Evolutionary conservation across 106 monocot species (phyloP).

Genomic region (Dendrobium nobile): DNA sequence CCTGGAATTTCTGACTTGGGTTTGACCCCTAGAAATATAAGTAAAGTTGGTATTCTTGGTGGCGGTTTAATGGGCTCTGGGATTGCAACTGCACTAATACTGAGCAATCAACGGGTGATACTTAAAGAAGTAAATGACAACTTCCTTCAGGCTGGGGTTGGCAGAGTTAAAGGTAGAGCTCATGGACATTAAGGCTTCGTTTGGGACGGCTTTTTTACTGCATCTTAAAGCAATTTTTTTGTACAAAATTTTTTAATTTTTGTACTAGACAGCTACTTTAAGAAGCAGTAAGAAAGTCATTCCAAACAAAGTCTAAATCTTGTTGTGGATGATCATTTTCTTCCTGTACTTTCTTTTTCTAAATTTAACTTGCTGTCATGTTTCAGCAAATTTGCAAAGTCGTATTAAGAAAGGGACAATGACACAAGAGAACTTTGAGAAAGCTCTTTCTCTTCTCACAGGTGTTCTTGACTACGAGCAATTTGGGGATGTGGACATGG

Average conservation of each 20-base stretch:
- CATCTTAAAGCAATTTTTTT: no score
- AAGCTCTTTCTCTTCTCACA: constrained; percentile 54
- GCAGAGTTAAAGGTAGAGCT: constrained; percentile 66
- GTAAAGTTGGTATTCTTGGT: constrained; percentile 85
- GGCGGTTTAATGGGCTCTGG: constrained; percentile 98
- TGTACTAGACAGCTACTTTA: no score
- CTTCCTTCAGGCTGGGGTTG: constrained; percentile 66
- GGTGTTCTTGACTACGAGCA: constrained; percentile 77
- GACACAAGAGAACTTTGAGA: constrained; percentile 75
- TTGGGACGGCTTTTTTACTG: no score
- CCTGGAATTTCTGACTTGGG: constrained; percentile 76
- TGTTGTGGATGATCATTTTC: not conserved
- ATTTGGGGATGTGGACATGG: constrained; percentile 81
- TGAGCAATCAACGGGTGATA: constrained; percentile 70
- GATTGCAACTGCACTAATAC: constrained; percentile 84
- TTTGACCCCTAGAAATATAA: constrained; percentile 61
- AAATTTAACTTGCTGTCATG: not conserved
- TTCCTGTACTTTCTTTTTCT: constrained; percentile 1
- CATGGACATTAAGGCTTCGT: no score
- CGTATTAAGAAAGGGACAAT: constrained; percentile 87
- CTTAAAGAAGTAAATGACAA: constrained; percentile 95
- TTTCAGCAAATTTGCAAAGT: constrained; percentile 81
- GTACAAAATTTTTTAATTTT: no score
- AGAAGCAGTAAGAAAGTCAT: no score
- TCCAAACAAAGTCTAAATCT: no score